Evolutionary conservation across 2,329 filamentous ascomycete species (phyloP).

Genomic region (Tolypocladium pustulatum): DNA sequence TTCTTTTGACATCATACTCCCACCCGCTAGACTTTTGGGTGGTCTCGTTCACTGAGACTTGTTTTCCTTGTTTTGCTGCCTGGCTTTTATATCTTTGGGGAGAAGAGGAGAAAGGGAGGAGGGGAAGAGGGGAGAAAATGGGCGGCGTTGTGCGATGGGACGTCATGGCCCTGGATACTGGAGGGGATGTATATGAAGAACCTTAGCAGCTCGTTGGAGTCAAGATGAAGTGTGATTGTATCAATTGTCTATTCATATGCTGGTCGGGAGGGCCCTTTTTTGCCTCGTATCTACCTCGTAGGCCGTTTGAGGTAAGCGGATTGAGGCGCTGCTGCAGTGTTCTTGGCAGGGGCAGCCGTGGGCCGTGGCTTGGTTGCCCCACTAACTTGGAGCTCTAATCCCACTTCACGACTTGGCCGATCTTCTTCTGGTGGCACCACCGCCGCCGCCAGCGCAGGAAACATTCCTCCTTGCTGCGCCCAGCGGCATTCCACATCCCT

Average conservation of each 20-base stretch:
- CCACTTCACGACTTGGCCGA: background rate
- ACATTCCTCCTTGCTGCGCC: background rate
- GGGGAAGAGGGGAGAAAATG: background rate
- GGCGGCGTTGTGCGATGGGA: background rate
- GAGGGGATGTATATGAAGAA: conserved; percentile 2
- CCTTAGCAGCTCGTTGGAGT: conserved; percentile 2
- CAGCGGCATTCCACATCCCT: background rate
- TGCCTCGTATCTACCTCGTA: background rate
- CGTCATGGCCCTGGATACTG: background rate
- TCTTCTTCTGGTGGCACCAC: background rate
- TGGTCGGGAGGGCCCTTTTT: background rate
- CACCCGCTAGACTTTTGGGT: conserved; percentile 2
- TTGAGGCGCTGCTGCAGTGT: background rate
- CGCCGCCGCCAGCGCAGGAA: background rate
- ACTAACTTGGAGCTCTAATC: background rate
- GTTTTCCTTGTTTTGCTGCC: background rate
- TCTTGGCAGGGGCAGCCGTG: background rate
- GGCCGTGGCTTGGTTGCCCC: background rate
- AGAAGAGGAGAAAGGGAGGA: too few relatives aligned
- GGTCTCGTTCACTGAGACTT: conserved; percentile 15
- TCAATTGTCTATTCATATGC: background rate
- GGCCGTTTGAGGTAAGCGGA: background rate
- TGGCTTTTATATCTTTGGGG: background rate
- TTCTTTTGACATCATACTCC: conserved; percentile 14
- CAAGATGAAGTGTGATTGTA: conserved; percentile 8